Base-by-base conservation (phyloP, 2,329 filamentous ascomycete genomes). In the Herpotrichia juniperi region DNA sequence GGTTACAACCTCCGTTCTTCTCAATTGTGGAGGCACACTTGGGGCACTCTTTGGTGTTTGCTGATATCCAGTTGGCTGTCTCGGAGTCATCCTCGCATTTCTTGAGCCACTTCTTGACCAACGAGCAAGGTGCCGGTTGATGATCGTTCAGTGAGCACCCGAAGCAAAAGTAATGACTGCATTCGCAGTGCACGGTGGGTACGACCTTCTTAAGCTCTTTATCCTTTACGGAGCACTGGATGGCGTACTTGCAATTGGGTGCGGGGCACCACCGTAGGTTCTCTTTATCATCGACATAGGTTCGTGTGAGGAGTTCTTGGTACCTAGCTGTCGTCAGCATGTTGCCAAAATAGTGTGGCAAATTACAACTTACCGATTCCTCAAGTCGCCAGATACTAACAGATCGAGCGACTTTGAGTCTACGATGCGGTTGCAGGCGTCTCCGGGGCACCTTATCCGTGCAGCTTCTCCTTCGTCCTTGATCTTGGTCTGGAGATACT, bases 51-150 rank as follows among this genome's bases (percentile, higher is more conserved):
- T 99, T 99, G 2, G 94, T 99, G 73, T 99, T 96, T 42, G 94
- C 94, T 0, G 93, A 97, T 57, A 99, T 99, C 94, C 94, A 99
- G 74, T 99, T 99, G 3, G 94, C 93, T 0, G 94, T 99, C 74
- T 99, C 94, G 0, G 91, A 96, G 69, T 99, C 94, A 71, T 99
- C 94, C 51, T 94, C 94, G 71, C 94, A 99, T 73, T 99, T 99
- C 80, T 97, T 96, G 11, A 99, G 76, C 94, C 94, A 99, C 71
- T 85, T 88, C 81, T 94, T 97, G 46, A 97, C 93, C 46, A 99
- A 77, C 22, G 87, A 83, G 73, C 94, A 99, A 0, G 94, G 93
- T 2, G 93, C 90, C 2, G 94, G 94, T 67, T 96, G 93, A 68
- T 99, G 94, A 67, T 99, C 94, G 56, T 83, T 86, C 26, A 93